Evolutionary conservation across 164 flowering plant species (phyloP), one percentile per base, ranked within the genome.

Genomic region (Berberis vulgaris): DNA sequence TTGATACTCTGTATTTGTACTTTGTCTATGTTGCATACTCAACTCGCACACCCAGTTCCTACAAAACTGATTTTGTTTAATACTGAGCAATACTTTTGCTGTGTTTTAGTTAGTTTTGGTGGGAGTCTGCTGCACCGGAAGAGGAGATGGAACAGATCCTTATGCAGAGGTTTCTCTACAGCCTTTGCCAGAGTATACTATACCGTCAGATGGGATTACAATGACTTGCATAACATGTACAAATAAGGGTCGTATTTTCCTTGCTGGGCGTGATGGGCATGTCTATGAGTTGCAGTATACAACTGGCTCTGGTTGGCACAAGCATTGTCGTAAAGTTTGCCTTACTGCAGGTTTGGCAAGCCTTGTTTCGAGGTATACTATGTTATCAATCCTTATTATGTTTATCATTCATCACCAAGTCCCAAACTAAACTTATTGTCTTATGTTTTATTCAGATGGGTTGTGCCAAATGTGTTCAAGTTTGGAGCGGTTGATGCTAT

Each of bases 261-360:
- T 95, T 66, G 88, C 97, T 71, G 99, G 97, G 42, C 96, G 94
- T 72, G 99, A 95, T 85, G 97, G 97, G 49, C 93, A 95, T 72
- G 77, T 89, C 54, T 95, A 91, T 76, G 97, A 91, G 78, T 65
- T 94, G 72, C 90, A 72, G 64, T 94, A 94, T 63, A 77, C 96
- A 7, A 80, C 85, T 75, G 96, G 96, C 62, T 85, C 97, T 39
- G 88, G 95, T 45, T 94, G 97, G 97, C 83, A 85, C 54, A 94
- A 85, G 60, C 87, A 88, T 54, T 95, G 97, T 64, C 91, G 96
- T 65, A 95, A 95, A 79, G 79, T 86, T 57, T 95, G 97, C 81
- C 89, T 89, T 45, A 91, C 99, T 62, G 79, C 96, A 52, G 96
- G 97, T 65, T 65, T 94, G 49, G 89, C 89, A 59, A 86, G 85